A percentile compares a stretch with the other conserved stretches of the same genome.
Evolutionary conservation across 805 yeast genomes (phyloP).

Genomic region (Metschnikowia lunata): DNA sequence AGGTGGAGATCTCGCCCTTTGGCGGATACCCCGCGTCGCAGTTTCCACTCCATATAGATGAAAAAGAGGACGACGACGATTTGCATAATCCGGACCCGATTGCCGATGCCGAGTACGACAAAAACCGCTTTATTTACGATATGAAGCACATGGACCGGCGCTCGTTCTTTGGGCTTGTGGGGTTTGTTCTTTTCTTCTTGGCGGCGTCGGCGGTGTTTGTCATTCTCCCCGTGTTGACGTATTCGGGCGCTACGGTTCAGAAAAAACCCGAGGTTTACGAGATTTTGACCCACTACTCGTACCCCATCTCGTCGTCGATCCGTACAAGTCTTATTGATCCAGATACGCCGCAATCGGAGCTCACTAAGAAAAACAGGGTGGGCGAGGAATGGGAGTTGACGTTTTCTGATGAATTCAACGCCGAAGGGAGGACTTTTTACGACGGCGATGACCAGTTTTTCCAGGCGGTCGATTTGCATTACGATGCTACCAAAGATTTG

Average conservation of each 20-base stretch:
- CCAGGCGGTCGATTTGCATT: constrained; percentile 78
- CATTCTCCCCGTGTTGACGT: constrained; percentile 79
- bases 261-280: constrained; percentile 34
- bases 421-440: constrained; percentile 85
- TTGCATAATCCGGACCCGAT: constrained; percentile 95
- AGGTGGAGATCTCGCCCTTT: constrained; percentile 51
- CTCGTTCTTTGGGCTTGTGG: constrained; percentile 57
- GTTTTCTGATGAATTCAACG: constrained; percentile 87
- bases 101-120: constrained; percentile 81
- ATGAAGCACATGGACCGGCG: constrained; percentile 61
- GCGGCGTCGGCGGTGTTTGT: constrained; percentile 68
- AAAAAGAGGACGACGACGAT: constrained; percentile 92
- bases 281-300: constrained; percentile 50
- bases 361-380: constrained; percentile 37
- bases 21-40: constrained; percentile 97
- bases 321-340: constrained; percentile 62
- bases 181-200: constrained; percentile 51
- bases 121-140: constrained; percentile 59
- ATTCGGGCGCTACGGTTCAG: constrained; percentile 54
- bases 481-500: constrained; percentile 82
- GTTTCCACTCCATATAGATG: constrained; percentile 90
- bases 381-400: constrained; percentile 61
- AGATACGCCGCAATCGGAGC: constrained; percentile 59
- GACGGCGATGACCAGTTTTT: constrained; percentile 90
- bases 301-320: constrained; percentile 55